Evolutionary conservation across 1,139 yeast species (phyloP).

Genomic region (Candida sp.): DNA sequence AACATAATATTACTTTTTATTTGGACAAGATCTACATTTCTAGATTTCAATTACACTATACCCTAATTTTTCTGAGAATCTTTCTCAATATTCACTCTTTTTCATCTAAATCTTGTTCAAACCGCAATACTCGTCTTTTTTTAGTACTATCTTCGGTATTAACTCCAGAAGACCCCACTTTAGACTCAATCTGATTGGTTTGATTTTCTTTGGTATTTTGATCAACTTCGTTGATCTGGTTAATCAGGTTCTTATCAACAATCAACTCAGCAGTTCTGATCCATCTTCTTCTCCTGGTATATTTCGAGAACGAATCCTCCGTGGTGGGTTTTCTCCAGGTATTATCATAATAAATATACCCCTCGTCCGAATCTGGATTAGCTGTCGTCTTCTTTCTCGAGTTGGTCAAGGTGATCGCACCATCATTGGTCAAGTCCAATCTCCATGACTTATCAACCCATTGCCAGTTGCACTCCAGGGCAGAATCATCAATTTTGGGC

Average conservation of each 20-base stretch:
- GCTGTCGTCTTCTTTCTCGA: constrained; percentile 67
- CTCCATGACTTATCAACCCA: constrained; percentile 96
- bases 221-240: too few species aligned
- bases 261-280: constrained; percentile 89
- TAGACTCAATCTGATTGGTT: background rate
- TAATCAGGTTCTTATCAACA: constrained; percentile 17
- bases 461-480: constrained; percentile 65
- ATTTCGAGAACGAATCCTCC: constrained; percentile 85
- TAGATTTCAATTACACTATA: too few species aligned
- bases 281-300: constrained; percentile 95
- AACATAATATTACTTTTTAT: too few species aligned
- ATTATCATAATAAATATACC: constrained; percentile 84
- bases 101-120: constrained; percentile 10
- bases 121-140: constrained; percentile 37
- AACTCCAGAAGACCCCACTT: constrained; percentile 3
- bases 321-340: constrained; percentile 92
- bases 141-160: constrained; percentile 8
- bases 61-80: too few species aligned
- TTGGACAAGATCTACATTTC: too few species aligned
- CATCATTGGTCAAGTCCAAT: constrained; percentile 84
- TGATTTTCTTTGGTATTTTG: constrained; percentile 2
- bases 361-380: constrained; percentile 78
- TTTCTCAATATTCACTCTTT: background rate
- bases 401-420: constrained; percentile 68
- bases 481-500: constrained; percentile 58